Percentiles rank a stretch among this genome's conserved stretches.
These are phyloP conservation scores for Paraphoma chrysanthemicola DNA, from an alignment of 2,329 filamentous ascomycete species.

Conservation along the genomic window DNA sequence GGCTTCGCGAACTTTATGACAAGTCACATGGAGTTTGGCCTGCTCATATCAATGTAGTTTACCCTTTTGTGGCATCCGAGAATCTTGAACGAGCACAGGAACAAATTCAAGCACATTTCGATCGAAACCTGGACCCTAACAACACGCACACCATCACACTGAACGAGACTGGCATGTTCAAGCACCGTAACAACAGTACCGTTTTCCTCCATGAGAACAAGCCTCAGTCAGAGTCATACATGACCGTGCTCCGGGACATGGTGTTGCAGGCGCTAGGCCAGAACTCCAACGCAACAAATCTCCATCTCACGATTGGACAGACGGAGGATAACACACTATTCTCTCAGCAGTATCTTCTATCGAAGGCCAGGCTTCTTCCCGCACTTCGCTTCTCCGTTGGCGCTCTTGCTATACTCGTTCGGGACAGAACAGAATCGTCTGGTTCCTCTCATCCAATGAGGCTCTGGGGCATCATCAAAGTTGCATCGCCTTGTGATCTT, in stretches of 20 bases:
- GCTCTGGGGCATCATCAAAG: slow-evolving; percentile 61
- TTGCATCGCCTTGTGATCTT: slow-evolving; percentile 7
- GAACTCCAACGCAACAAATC: slow-evolving; percentile 32
- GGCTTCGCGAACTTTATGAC: slow-evolving; percentile 68
- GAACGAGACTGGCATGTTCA: slow-evolving; percentile 56
- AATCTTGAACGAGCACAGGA: slow-evolving; percentile 54
- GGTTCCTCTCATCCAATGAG: slow-evolving; percentile 58
- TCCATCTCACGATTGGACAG: slow-evolving; percentile 69
- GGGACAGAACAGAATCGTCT: slow-evolving; percentile 49
- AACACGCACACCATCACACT: slow-evolving; percentile 34
- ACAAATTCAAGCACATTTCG: slow-evolving; percentile 48
- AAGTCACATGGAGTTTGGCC: slow-evolving; percentile 68
- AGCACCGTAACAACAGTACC: slow-evolving; percentile 59
- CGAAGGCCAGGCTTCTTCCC: slow-evolving; percentile 61
- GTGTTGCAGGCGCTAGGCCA: slow-evolving; percentile 35
- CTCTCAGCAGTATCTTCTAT: slow-evolving; percentile 59
- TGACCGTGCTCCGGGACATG: slow-evolving; percentile 24
- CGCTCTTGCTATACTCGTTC: slow-evolving; percentile 61
- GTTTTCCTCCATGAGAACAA: slow-evolving; percentile 29
- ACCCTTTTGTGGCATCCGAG: slow-evolving; percentile 66
- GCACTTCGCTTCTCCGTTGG: slow-evolving; percentile 57
- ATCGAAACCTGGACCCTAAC: slow-evolving; percentile 4
- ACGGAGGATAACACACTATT: slow-evolving; percentile 55
- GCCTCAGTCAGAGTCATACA: slow-evolving; percentile 2
- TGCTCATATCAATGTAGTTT: slow-evolving; percentile 70